phyloP scores from a whole-genome alignment of 805 yeast species.

The Pichia californica region DNA sequence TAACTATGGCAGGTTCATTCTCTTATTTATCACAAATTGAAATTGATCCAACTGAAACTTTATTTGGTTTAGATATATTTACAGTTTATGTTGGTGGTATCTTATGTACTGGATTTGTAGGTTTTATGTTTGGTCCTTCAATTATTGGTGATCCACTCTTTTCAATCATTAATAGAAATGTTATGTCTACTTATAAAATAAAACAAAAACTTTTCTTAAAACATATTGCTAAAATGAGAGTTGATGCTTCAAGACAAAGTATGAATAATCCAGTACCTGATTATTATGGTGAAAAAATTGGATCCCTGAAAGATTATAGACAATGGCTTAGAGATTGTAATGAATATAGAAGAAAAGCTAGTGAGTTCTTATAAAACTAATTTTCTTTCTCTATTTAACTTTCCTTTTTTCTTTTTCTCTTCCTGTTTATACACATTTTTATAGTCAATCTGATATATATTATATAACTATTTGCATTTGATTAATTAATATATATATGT shows the following conservation, averaged over 20 bases:
- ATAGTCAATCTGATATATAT: no score
- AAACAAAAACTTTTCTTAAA: slow-evolving; percentile 73
- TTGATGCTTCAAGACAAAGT: slow-evolving; percentile 86
- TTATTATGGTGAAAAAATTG: slow-evolving; percentile 94
- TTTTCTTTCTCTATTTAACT: background rate
- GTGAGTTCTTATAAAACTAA: slow-evolving; percentile 53
- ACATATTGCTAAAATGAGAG: slow-evolving; percentile 72
- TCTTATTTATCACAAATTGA: slow-evolving; percentile 71
- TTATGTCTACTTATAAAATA: slow-evolving; percentile 39
- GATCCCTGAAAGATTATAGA: slow-evolving; percentile 77
- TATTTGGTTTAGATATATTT: slow-evolving; percentile 87
- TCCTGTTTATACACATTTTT: no score
- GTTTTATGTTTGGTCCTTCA: slow-evolving; percentile 78
- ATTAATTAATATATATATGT: no score
- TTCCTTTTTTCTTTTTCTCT: no score
- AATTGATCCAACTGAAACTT: slow-evolving; percentile 82
- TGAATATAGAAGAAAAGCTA: slow-evolving; percentile 77
- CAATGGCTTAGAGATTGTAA: slow-evolving; percentile 96
- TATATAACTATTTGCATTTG: no score
- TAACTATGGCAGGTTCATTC: slow-evolving; percentile 66
- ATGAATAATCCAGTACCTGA: slow-evolving; percentile 97
- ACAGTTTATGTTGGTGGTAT: slow-evolving; percentile 73
- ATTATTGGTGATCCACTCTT: slow-evolving; percentile 66
- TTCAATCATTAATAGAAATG: slow-evolving; percentile 42
- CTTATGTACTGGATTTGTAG: slow-evolving; percentile 64